Base-by-base conservation (phyloP, 768 basidiomycete genomes). In the Lactarius psammicola region DNA sequence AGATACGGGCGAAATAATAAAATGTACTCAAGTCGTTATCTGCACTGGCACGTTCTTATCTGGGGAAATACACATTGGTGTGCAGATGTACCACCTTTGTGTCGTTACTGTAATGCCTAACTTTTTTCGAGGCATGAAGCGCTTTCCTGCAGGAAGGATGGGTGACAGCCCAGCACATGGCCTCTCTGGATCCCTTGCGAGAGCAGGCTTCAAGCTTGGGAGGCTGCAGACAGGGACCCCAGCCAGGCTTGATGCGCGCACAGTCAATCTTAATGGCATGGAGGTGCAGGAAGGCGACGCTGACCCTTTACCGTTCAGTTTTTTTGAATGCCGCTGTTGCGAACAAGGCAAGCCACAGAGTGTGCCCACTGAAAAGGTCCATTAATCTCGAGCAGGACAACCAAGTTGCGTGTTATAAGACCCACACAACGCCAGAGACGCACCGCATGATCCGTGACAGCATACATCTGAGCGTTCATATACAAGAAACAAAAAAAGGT, bases 11-110 rank as follows among this genome's bases (percentile, higher is more conserved):
- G 88, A 94, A 59, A 72, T 87, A 20, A 86, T 95, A 33, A 77
- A 78, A 20, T 95, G 92, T 71, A 86, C 88, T 4, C 86, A 88
- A 69, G 90, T 95, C 13, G 89, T 96, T 33, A 83, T 96, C 17
- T 94, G 92, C 70, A 95, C 94, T 0, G 94, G 94, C 9, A 96
- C 94, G 0, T 96, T 96, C 73, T 82, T 96, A 30, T 89, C 89
- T 2, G 94, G 92, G 13, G 92, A 95, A 77, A 93, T 95, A 54
- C 94, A 95, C 71, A 90, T 96, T 55, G 94, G 92, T 87, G 15
- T 23, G 64, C 42, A 44, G 15, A 54, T 46, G 13, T 13, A 8
- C 4, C 31, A 8, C 10, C n/a, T 15, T 34, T 26, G 26, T 46
- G 23, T 17, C 9, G 8, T 58, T 23, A 6, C 26, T 51, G 49